Percentiles rank a stretch among this genome's conserved stretches.
Evolutionary conservation across 164 flowering plant genomes (phyloP).

Genomic region (Tinospora cordifolia): DNA sequence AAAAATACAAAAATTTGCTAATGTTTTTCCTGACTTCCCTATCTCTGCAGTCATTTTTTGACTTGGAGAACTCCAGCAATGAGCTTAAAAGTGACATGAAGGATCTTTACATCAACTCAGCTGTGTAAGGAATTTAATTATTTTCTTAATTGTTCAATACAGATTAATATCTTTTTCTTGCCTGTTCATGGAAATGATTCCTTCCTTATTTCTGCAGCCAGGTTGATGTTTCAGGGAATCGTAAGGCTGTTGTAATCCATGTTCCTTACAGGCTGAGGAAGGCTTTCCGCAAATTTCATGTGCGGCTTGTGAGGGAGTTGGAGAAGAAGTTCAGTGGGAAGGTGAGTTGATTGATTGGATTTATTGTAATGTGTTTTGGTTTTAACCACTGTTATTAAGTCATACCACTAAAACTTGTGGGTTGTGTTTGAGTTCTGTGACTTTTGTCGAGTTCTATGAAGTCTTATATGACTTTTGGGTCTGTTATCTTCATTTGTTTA

Average conservation of each 20-base stretch:
- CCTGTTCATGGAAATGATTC: not conserved
- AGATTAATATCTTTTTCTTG: not conserved
- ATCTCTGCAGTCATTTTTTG: conserved; percentile 53
- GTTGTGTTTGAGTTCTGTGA: no score
- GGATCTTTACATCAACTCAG: conserved; percentile 67
- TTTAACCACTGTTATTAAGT: no score
- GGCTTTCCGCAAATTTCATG: conserved; percentile 73
- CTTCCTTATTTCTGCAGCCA: conserved; percentile 40
- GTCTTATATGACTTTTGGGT: no score
- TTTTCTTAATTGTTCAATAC: not conserved
- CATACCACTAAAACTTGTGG: no score
- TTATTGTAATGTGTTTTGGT: not conserved
- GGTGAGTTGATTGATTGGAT: conserved; percentile 27
- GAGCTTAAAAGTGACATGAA: conserved; percentile 73
- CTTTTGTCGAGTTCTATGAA: no score
- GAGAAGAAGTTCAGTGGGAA: conserved; percentile 96
- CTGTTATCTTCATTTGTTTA: no score
- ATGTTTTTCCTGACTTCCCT: not conserved
- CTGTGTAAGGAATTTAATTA: conserved; percentile 34
- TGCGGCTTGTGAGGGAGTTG: conserved; percentile 77
- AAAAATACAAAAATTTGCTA: not conserved
- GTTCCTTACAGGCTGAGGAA: conserved; percentile 80
- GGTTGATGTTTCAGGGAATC: conserved; percentile 67
- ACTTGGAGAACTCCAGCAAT: conserved; percentile 54
- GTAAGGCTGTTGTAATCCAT: conserved; percentile 77